A percentile compares a stretch with the other conserved stretches of the same genome.
phyloP scores from a whole-genome alignment of 225 moss, liverwort and hornwort genomes.

The Neckera pumila region DNA sequence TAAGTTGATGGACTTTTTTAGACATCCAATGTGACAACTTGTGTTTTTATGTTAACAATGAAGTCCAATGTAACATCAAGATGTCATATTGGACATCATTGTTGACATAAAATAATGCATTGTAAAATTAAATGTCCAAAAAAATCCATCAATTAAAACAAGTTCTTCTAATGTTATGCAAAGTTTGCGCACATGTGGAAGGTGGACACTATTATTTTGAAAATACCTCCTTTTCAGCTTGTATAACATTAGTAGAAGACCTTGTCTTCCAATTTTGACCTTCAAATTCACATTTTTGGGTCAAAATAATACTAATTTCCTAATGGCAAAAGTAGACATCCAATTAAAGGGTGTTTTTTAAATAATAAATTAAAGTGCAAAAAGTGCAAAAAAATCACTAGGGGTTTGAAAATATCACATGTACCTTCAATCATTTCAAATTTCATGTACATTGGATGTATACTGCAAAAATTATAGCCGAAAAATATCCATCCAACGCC shows the following conservation, averaged over 20 bases:
- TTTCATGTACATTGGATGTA: background rate
- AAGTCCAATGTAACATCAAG: no score
- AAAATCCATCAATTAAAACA: no score
- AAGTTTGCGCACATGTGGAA: no score
- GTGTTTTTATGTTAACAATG: no score
- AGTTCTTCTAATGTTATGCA: no score
- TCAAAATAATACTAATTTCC: rapidly evolving
- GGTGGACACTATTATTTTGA: no score
- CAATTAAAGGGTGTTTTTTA: background rate
- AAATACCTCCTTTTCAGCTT: background rate
- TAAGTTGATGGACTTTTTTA: no score
- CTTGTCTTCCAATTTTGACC: background rate
- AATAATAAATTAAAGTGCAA: background rate
- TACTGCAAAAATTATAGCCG: rapidly evolving
- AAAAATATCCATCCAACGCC: rapidly evolving
- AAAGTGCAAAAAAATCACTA: background rate
- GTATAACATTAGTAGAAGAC: background rate
- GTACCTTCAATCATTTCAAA: background rate
- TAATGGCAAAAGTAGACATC: background rate
- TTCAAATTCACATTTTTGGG: no score
- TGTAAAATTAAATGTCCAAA: no score
- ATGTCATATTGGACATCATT: no score
- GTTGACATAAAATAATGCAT: no score
- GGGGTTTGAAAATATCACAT: background rate
- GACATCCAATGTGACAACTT: no score